Percentiles rank a stretch among this genome's conserved stretches.
These are phyloP conservation scores for Nakazawaea laoshanensis DNA, from an alignment of 805 yeast species.

Conservation along the genomic window DNA sequence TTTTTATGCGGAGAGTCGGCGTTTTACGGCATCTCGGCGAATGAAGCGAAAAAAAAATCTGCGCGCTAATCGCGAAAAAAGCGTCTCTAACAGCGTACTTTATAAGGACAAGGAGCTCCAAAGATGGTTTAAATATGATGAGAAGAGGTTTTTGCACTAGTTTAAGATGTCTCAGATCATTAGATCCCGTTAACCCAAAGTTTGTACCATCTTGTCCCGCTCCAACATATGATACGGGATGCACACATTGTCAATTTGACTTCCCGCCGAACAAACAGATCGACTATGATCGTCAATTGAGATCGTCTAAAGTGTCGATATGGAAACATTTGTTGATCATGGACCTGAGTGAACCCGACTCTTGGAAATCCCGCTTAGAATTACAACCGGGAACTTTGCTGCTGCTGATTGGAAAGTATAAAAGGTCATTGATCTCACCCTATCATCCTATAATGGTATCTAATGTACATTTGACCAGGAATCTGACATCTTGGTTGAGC, in stretches of 20 bases:
- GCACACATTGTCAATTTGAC: constrained; percentile 44
- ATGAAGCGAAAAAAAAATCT: no score
- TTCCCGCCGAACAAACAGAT: constrained; percentile 36
- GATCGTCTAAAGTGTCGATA: constrained; percentile 38
- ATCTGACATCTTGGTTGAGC: constrained; percentile 4
- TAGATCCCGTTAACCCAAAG: constrained; percentile 9
- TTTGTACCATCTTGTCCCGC: constrained; percentile 32
- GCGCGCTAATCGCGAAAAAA: no score
- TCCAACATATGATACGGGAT: constrained; percentile 49
- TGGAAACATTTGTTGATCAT: constrained; percentile 51
- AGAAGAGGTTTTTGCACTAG: neutral
- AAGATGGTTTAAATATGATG: no score
- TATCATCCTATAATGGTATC: constrained; percentile 43
- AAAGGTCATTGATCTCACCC: constrained; percentile 27
- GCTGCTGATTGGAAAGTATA: constrained; percentile 25
- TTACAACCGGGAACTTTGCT: constrained; percentile 34
- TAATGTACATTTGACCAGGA: constrained; percentile 26
- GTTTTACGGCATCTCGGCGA: no score
- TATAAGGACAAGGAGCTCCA: no score
- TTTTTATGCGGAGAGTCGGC: no score
- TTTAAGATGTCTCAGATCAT: neutral
- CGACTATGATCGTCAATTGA: constrained; percentile 28
- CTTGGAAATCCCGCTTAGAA: constrained; percentile 47
- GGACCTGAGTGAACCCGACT: constrained; percentile 23
- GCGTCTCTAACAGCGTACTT: no score